These are phyloP conservation scores for Penicillium corylophilum DNA, from an alignment of 2,329 filamentous ascomycete species.

Conservation along the genomic window DNA sequence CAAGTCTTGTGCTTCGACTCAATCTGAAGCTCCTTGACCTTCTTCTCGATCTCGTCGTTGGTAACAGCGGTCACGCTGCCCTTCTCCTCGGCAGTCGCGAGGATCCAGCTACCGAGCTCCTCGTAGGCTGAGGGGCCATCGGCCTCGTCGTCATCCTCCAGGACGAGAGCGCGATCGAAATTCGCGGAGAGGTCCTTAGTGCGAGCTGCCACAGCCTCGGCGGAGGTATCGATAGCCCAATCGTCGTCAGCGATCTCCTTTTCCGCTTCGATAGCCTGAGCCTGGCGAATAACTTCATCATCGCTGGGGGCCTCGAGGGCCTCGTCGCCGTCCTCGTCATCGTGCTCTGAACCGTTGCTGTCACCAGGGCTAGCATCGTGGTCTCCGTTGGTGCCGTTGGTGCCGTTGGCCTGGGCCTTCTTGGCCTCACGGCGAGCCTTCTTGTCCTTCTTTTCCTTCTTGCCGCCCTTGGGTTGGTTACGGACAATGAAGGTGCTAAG, in stretches of 20 bases:
- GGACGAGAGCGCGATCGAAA: constrained; percentile 85
- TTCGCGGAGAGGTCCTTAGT: constrained; percentile 90
- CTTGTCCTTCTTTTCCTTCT: constrained; percentile 96
- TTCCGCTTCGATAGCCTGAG: constrained; percentile 69
- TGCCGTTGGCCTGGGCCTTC: constrained; percentile 56
- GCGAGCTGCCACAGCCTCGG: constrained; percentile 91
- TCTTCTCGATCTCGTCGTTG: constrained; percentile 89
- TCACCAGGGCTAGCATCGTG: constrained; percentile 64
- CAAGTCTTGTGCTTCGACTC: constrained; percentile 92
- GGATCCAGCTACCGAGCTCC: constrained; percentile 89
- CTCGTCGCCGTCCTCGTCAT: constrained; percentile 63
- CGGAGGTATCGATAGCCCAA: constrained; percentile 96
- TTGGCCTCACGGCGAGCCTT: constrained; percentile 77
- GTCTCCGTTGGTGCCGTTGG: constrained; percentile 60
- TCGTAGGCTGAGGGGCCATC: constrained; percentile 82
- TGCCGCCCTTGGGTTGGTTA: constrained; percentile 81
- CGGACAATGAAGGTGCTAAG: constrained; percentile 97
- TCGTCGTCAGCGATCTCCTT: constrained; percentile 78
- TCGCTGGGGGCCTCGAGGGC: constrained; percentile 76
- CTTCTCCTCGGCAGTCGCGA: constrained; percentile 66
- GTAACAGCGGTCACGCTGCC: constrained; percentile 76
- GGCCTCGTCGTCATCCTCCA: constrained; percentile 76
- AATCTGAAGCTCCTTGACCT: constrained; percentile 94
- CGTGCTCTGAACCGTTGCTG: constrained; percentile 62
- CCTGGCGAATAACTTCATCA: constrained; percentile 81